Conservation (phyloP, 2,329 filamentous ascomycete species). For the Xylariomycetidae sp. region DNA sequence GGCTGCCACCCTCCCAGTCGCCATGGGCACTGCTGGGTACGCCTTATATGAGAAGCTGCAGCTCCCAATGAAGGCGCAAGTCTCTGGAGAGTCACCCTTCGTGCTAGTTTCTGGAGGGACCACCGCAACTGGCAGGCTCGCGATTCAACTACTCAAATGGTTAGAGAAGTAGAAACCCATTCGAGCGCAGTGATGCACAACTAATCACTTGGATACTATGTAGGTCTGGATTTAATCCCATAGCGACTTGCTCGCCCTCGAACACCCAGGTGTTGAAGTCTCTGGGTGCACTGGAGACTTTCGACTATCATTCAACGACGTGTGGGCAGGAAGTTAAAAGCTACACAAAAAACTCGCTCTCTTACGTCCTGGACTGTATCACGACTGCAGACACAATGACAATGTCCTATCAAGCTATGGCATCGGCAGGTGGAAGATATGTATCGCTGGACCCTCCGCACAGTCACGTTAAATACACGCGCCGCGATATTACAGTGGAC, state of each 20-base stretch:
- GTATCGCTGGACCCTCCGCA: too few species aligned
- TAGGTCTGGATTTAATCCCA: neutral
- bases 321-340: conserved; percentile 1
- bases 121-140: neutral
- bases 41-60: neutral
- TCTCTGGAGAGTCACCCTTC: neutral
- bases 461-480: too few species aligned
- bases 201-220: too few species aligned
- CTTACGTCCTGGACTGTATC: too few species aligned
- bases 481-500: too few species aligned
- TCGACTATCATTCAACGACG: conserved; percentile 2
- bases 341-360: neutral
- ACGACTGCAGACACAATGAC: too few species aligned
- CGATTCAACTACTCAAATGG: neutral
- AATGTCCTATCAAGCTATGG: too few species aligned
- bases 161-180: neutral
- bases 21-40: conserved; percentile 3
- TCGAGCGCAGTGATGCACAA: too few species aligned
- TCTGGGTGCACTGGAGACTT: neutral
- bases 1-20: neutral
- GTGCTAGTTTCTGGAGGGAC: neutral
- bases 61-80: neutral
- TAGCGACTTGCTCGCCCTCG: neutral
- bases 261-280: neutral
- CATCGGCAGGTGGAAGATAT: too few species aligned